Conservation (phyloP, 495 filamentous ascomycete species). For the Aspergillus sclerotiicarbonarius region DNA sequence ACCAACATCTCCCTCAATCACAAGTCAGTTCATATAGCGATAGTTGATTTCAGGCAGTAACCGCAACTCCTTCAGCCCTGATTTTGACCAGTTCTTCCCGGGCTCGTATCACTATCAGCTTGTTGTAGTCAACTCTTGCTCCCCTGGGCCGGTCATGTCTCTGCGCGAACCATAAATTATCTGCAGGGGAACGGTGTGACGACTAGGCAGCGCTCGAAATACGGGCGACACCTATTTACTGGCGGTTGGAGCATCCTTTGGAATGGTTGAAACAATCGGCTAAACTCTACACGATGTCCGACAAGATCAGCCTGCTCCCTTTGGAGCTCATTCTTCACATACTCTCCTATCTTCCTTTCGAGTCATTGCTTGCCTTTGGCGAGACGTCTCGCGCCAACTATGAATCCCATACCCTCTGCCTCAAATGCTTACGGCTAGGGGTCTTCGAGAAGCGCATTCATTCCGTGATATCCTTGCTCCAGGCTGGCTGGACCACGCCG, state of each 20-base stretch:
- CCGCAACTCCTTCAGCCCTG: background rate
- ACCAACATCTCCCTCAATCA: background rate
- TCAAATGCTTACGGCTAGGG: slow-evolving; percentile 28
- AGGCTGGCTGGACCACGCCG: slow-evolving; percentile 27
- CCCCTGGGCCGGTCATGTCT: background rate
- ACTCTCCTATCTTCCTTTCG: slow-evolving; percentile 32
- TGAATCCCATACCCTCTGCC: slow-evolving; percentile 26
- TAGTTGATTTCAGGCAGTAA: background rate
- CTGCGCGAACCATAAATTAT: background rate
- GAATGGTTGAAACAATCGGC: background rate
- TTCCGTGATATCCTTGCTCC: slow-evolving; percentile 31
- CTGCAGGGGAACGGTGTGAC: background rate
- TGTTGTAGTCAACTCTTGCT: background rate
- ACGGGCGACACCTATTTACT: background rate
- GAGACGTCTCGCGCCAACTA: slow-evolving; percentile 32
- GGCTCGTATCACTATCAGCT: background rate
- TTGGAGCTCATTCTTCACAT: slow-evolving; percentile 35
- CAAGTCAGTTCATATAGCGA: background rate
- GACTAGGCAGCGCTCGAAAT: background rate
- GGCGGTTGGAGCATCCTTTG: background rate
- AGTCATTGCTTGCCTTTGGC: slow-evolving; percentile 33
- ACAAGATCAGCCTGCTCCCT: slow-evolving; percentile 25
- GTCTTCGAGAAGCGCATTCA: slow-evolving; percentile 35
- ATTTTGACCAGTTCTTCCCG: background rate
- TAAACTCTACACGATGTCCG: slow-evolving; percentile 12